Conservation (phyloP, 139 green algal genomes). For the Yamagishiella unicocca region DNA sequence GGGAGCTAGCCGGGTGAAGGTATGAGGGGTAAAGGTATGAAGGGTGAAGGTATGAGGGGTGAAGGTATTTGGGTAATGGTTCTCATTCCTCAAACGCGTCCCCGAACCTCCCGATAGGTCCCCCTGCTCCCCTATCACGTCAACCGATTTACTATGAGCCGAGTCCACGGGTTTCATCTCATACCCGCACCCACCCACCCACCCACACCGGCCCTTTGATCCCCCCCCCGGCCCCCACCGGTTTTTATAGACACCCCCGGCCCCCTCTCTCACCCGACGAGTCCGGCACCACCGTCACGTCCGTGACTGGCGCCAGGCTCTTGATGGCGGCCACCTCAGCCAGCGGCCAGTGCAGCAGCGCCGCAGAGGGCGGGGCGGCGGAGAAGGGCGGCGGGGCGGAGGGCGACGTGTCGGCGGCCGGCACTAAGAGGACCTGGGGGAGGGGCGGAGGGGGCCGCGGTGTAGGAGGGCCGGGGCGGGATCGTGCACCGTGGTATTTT, state of each 20-base stretch:
- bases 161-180: background rate
- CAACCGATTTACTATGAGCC: background rate
- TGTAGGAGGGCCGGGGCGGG: background rate
- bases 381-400: background rate
- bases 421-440: too few species aligned
- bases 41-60: background rate
- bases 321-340: conserved; percentile 50
- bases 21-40: background rate
- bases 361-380: background rate
- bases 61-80: too few species aligned
- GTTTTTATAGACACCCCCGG: too few species aligned
- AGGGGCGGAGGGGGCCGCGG: background rate
- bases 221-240: background rate
- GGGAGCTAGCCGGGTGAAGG: too few species aligned
- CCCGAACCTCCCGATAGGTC: background rate
- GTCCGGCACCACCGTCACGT: conserved; percentile 47
- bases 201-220: background rate
- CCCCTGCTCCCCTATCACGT: background rate
- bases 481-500: too few species aligned
- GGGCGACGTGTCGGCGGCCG: background rate
- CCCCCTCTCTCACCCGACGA: conserved; percentile 42
- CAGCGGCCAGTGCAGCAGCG: conserved; percentile 33
- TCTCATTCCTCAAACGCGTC: background rate
- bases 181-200: background rate
- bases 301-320: conserved; percentile 56